Evolutionary conservation across 2,329 filamentous ascomycete genomes (phyloP).

Genomic region (Stagonosporopsis vannaccii): DNA sequence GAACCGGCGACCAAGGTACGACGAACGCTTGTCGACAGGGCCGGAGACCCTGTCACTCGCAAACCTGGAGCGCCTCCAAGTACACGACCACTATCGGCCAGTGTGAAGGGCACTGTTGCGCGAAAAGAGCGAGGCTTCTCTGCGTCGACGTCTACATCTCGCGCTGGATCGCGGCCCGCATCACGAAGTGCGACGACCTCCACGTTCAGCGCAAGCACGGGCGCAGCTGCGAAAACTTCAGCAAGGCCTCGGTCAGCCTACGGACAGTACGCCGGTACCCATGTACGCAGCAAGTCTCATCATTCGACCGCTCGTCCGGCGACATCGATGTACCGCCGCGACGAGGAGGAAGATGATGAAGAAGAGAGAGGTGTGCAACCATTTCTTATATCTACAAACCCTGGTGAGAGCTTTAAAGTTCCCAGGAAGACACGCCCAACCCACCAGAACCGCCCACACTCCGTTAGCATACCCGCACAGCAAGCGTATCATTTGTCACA

Average conservation of each 20-base stretch:
- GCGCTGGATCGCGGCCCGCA: slow-evolving; percentile 53
- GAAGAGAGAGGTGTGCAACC: slow-evolving; percentile 55
- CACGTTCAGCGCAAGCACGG: slow-evolving; percentile 63
- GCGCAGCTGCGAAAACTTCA: slow-evolving; percentile 58
- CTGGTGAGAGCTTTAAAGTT: slow-evolving; percentile 37
- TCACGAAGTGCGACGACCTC: slow-evolving; percentile 53
- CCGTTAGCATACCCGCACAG: slow-evolving; percentile 25
- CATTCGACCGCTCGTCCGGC: slow-evolving; percentile 50
- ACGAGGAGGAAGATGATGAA: slow-evolving; percentile 51
- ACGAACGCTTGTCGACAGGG: slow-evolving; percentile 59
- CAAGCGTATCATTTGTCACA: slow-evolving; percentile 23
- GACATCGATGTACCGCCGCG: slow-evolving; percentile 51
- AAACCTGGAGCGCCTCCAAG: slow-evolving; percentile 52
- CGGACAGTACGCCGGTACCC: slow-evolving; percentile 28
- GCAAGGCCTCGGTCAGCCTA: slow-evolving; percentile 59
- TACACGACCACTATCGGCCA: slow-evolving; percentile 49
- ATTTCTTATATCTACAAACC: slow-evolving; percentile 51
- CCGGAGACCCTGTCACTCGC: slow-evolving; percentile 56
- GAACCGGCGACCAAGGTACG: slow-evolving; percentile 58
- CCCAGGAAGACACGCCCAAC: slow-evolving; percentile 36
- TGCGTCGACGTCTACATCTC: slow-evolving; percentile 42
- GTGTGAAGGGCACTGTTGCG: slow-evolving; percentile 57
- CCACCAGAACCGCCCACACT: slow-evolving; percentile 26
- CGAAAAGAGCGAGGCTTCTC: slow-evolving; percentile 47
- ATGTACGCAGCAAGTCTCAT: slow-evolving; percentile 58